These are phyloP conservation scores for Leishmania braziliensis DNA, from an alignment of 208 protist genomes.

Conservation along the genomic window DNA sequence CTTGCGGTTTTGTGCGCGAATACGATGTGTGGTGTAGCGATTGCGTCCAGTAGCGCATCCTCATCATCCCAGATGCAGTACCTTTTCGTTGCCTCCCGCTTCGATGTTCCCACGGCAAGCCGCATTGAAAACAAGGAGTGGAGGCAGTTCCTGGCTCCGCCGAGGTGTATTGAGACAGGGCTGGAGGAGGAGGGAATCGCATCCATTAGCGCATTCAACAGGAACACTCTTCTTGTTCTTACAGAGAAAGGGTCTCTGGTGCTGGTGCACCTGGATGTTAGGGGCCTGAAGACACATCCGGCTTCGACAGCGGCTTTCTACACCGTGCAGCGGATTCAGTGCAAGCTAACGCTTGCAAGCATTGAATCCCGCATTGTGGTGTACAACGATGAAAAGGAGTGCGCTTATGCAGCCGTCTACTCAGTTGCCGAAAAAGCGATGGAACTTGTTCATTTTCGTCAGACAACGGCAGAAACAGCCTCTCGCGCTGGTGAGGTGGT, in stretches of 20 bases:
- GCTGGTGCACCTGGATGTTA: conserved; percentile 21
- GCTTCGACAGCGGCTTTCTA: not conserved
- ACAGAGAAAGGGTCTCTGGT: conserved; percentile 19
- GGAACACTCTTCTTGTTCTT: conserved; percentile 23
- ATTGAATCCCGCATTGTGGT: conserved; percentile 11
- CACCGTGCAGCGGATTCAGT: conserved; percentile 6
- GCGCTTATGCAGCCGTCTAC: conserved; percentile 18
- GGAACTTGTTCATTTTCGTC: conserved; percentile 16
- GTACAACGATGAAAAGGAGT: conserved; percentile 8
- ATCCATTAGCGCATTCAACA: conserved; percentile 22
- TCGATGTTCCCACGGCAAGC: conserved; percentile 19
- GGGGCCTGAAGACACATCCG: conserved; percentile 2
- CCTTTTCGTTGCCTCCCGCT: conserved; percentile 39
- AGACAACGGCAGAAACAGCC: not conserved
- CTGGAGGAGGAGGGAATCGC: conserved; percentile 27
- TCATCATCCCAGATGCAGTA: not conserved
- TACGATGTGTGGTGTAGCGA: conserved; percentile 34
- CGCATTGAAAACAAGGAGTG: conserved; percentile 34
- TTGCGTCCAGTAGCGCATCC: not conserved
- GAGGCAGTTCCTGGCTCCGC: conserved; percentile 24
- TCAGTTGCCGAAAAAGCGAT: conserved; percentile 4
- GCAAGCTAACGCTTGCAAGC: not conserved
- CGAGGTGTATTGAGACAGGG: conserved; percentile 16
- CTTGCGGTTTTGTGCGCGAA: conserved; percentile 25
- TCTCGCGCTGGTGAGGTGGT: not conserved